These are phyloP conservation scores for Lachnellula occidentalis DNA, from an alignment of 2,329 filamentous ascomycete genomes.

Conservation along the genomic window DNA sequence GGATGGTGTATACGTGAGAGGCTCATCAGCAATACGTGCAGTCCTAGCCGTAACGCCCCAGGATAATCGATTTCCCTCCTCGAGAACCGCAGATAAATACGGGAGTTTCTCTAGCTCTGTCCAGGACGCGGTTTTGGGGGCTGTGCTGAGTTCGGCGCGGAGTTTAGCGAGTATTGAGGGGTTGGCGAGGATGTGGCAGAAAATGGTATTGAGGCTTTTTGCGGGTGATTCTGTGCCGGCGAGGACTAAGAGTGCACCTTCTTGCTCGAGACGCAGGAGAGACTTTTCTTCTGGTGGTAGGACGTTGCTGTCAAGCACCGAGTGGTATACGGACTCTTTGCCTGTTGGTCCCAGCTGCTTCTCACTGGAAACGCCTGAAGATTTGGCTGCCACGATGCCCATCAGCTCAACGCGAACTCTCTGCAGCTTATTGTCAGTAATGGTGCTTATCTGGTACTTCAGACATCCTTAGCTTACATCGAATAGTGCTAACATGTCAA, in stretches of 20 bases:
- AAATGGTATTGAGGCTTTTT: slow-evolving; percentile 28
- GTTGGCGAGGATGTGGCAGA: slow-evolving; percentile 33
- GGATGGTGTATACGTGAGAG: slow-evolving; percentile 4
- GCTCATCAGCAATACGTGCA: slow-evolving; percentile 21
- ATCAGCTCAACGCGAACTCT: slow-evolving; percentile 5
- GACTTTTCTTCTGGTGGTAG: slow-evolving; percentile 29
- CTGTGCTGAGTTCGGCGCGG: slow-evolving; percentile 29
- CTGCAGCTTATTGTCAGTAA: neutral
- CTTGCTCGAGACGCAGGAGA: slow-evolving; percentile 27
- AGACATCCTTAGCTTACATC: slow-evolving; percentile 1
- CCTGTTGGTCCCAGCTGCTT: neutral
- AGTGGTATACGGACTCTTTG: slow-evolving; percentile 5
- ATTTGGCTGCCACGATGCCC: slow-evolving; percentile 1
- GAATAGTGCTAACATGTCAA: slow-evolving; percentile 12
- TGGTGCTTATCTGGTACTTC: too few relatives aligned
- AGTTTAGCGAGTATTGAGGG: slow-evolving; percentile 27
- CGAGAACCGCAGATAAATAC: slow-evolving; percentile 28
- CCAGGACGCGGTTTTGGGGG: slow-evolving; percentile 2
- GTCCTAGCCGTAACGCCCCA: slow-evolving; percentile 29
- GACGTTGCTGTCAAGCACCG: slow-evolving; percentile 1
- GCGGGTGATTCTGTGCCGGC: slow-evolving; percentile 35
- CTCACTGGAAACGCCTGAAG: neutral
- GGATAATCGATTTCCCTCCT: slow-evolving; percentile 29
- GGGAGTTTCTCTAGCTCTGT: slow-evolving; percentile 23
- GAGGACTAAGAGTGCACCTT: slow-evolving; percentile 28